Conservation (phyloP, 495 filamentous ascomycete genomes). For the Acidomyces sp. region DNA sequence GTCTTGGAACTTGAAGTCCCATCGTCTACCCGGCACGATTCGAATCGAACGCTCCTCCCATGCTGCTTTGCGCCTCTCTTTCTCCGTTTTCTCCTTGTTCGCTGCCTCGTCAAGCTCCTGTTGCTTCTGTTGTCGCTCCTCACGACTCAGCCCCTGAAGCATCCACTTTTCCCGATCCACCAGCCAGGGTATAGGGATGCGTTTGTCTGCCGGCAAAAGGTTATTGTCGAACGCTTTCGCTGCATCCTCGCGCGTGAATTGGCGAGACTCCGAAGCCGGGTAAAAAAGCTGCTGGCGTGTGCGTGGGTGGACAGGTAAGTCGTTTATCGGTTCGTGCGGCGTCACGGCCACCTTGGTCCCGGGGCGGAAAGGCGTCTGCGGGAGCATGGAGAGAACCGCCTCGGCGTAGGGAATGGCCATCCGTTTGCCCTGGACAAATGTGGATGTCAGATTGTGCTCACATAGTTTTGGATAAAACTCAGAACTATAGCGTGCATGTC, state of each 20-base stretch:
- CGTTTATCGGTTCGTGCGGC: slow-evolving; percentile 82
- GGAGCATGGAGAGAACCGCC: slow-evolving; percentile 72
- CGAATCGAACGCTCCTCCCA: slow-evolving; percentile 31
- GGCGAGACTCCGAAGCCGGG: slow-evolving; percentile 76
- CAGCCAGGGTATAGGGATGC: slow-evolving; percentile 81
- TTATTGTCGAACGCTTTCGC: slow-evolving; percentile 63
- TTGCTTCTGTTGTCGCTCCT: slow-evolving; percentile 31
- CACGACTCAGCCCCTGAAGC: slow-evolving; percentile 31
- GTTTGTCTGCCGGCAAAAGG: slow-evolving; percentile 69
- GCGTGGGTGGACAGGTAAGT: slow-evolving; percentile 66
- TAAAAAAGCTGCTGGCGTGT: slow-evolving; percentile 79
- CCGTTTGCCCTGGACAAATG: slow-evolving; percentile 50
- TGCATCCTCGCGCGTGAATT: slow-evolving; percentile 81
- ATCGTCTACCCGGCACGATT: slow-evolving; percentile 44
- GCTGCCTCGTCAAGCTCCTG: slow-evolving; percentile 17
- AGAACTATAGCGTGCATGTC: too few relatives aligned
- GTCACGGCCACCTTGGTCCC: slow-evolving; percentile 20
- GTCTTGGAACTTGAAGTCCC: slow-evolving; percentile 71
- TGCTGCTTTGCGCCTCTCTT: slow-evolving; percentile 32
- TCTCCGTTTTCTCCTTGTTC: slow-evolving; percentile 25
- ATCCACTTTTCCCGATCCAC: slow-evolving; percentile 47
- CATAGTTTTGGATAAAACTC: neutral
- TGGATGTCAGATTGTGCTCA: slow-evolving; percentile 3
- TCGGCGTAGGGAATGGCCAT: slow-evolving; percentile 62
- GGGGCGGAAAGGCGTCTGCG: slow-evolving; percentile 31